A percentile compares a stretch with the other conserved stretches of the same genome.
Conservation (phyloP, 2,329 filamentous ascomycete species). For the Drechslera avenae region DNA sequence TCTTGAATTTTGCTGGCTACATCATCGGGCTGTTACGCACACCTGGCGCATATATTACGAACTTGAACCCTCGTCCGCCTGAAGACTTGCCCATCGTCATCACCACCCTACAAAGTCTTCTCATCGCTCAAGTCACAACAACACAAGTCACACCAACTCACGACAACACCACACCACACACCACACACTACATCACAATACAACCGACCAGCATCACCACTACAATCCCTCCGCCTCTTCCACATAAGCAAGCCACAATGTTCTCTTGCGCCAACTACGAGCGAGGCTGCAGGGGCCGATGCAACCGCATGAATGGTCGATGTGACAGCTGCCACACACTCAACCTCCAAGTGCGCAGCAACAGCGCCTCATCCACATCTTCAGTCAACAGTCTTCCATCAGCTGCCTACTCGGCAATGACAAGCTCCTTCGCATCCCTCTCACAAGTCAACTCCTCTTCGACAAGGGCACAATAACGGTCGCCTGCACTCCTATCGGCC, state of each 20-base stretch:
- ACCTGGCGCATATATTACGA: slow-evolving; percentile 34
- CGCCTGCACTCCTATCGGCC: not conserved
- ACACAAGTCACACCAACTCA: slow-evolving; percentile 1
- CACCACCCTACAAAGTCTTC: slow-evolving; percentile 7
- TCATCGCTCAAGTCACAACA: not conserved
- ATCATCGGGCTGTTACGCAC: slow-evolving; percentile 38
- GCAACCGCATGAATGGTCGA: slow-evolving; percentile 45
- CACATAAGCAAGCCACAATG: slow-evolving; percentile 35
- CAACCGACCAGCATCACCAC: not conserved
- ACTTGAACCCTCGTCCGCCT: slow-evolving; percentile 8
- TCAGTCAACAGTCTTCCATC: slow-evolving; percentile 32
- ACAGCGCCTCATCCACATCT: slow-evolving; percentile 40
- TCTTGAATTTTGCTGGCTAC: slow-evolving; percentile 22
- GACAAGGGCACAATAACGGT: slow-evolving; percentile 30
- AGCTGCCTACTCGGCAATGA: slow-evolving; percentile 48
- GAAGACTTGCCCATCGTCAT: not conserved
- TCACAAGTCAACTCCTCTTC: slow-evolving; percentile 34
- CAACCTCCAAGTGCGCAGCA: slow-evolving; percentile 46
- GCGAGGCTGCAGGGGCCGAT: slow-evolving; percentile 51
- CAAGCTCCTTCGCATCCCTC: slow-evolving; percentile 49
- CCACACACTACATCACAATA: not conserved
- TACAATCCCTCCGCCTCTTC: not conserved
- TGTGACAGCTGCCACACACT: slow-evolving; percentile 49
- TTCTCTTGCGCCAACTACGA: slow-evolving; percentile 54
- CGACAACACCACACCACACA: not conserved